Evolutionary conservation across 2,329 filamentous ascomycete species (phyloP), one percentile per base, ranked within the genome.

Genomic region (Diplodia mutila): DNA sequence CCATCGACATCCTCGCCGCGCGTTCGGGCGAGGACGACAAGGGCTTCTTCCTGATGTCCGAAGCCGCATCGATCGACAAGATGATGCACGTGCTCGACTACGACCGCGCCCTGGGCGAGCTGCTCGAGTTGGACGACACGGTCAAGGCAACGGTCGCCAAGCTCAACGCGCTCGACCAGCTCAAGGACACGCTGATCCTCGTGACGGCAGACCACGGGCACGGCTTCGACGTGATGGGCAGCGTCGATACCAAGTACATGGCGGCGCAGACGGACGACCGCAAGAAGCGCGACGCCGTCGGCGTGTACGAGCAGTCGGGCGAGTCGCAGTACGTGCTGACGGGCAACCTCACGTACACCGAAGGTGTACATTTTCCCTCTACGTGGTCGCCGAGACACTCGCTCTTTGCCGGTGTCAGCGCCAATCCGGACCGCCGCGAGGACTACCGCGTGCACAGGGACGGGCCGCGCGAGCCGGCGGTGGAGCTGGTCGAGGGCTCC

Each of bases 161-260:
- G 75, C 88, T 96, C 52, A 84, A 87, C 73, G 80, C 85, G 37
- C 82, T 92, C 7, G 86, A 86, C 68, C 85, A 88, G 67, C 85
- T 93, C 37, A 87, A 94, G 11, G 87, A 93, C 69, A 96, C 92
- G 0, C 86, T 94, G 3, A 84, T 96, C 71, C 77, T 96, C 61
- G 91, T 95, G 59, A 93, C 92, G 3, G 90, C 92, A n/a, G 92
- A 96, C 75, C 92, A 95, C 83, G 92, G 92, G 51, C 92, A 96
- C 80, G 92, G 92, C 66, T 96, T 96, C 76, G 92, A 94, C 72
- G 92, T 96, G 72, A 94, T 90, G 76, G 92, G 92, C 70, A 89
- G 85, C 70, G 91, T 92, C 57, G 92, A 96, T 75, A 95, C 92
- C 21, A 83, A 90, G 76, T 95, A 94, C 79, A 84, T 94, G 55